Evolutionary conservation across 345 rosid species (phyloP), one percentile per base, ranked within the genome.

Genomic region (Pugionium dolabratum): DNA sequence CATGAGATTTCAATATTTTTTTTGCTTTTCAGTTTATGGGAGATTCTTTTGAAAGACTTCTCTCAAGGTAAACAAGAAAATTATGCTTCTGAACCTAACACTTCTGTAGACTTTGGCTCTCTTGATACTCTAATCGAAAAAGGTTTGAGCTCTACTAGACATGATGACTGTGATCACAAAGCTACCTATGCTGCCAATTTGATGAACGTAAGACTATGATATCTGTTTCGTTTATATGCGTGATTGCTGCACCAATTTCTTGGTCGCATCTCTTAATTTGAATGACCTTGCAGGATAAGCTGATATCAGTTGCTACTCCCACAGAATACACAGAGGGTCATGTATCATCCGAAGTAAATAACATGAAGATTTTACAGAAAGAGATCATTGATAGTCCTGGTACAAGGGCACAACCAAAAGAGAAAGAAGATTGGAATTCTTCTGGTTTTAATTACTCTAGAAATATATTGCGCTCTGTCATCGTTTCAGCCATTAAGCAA

Each of bases 21-120:
- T 34, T 42, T 35, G 29, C 1, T 61, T 39, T 53, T 3, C 60
- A 71, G 79, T 62, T 64, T 79, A 36, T 75, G 81, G 81, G 57
- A 62, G 51, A 49, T 71, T 67, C 72, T 75, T 33, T 10, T 52
- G 52, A 64, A 75, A 26, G 55, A 71, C 30, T 33, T 44, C 39
- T 33, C 45, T 51, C 56, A 29, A 37, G n/a, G 58, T 26, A 49
- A 48, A 36, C 57, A 27, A 66, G 64, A 66, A 42, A 44, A 4
- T 9, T 29, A 35, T 63, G 52, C 42, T 36, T 57, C 69, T 50
- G 65, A 59, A 50, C 48, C 59, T 31, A 41, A 28, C 44, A 43
- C 57, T 62, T 33, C 28, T 54, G 51, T 54, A 64, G 67, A 60
- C 4, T 45, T 54, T 54, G 34, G 67, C 42, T 40, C 59, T 51